Conservation (phyloP, 495 filamentous ascomycete species). For the Hypoxylon fuscum region DNA sequence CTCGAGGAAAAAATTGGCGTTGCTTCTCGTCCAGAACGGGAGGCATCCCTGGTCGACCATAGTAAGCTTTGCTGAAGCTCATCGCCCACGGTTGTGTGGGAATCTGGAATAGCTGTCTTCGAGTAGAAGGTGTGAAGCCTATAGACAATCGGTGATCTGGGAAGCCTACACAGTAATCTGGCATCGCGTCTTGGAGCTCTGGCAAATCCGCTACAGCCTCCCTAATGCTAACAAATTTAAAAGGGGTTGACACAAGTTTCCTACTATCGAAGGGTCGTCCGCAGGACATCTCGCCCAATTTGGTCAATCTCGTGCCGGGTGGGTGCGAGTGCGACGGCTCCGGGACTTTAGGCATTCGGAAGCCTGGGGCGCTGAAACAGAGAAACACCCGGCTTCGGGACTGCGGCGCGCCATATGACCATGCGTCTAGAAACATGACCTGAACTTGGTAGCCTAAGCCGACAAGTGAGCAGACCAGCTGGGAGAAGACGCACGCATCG, state of each 20-base stretch:
- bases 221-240: constrained; percentile 58
- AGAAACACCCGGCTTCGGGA: constrained; percentile 71
- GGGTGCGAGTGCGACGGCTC: constrained; percentile 69
- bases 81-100: constrained; percentile 56
- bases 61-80: constrained; percentile 56
- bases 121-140: constrained; percentile 41
- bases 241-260: constrained; percentile 61
- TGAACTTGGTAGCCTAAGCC: constrained; percentile 77
- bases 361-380: constrained; percentile 68
- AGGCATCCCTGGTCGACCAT: constrained; percentile 36
- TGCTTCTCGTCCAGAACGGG: constrained; percentile 52
- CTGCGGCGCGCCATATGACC: constrained; percentile 72
- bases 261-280: constrained; percentile 65
- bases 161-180: constrained; percentile 61
- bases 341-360: constrained; percentile 62
- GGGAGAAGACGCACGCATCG: constrained; percentile 69
- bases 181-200: constrained; percentile 61
- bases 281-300: constrained; percentile 68
- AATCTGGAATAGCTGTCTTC: constrained; percentile 50
- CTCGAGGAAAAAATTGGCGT: constrained; percentile 43
- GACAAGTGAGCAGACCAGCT: constrained; percentile 73
- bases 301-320: constrained; percentile 20
- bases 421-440: constrained; percentile 70
- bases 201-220: constrained; percentile 69
- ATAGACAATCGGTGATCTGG: constrained; percentile 69